Evolutionary conservation across 768 basidiomycete genomes (phyloP).

Genomic region (Phlebiopsis flavidoalba): DNA sequence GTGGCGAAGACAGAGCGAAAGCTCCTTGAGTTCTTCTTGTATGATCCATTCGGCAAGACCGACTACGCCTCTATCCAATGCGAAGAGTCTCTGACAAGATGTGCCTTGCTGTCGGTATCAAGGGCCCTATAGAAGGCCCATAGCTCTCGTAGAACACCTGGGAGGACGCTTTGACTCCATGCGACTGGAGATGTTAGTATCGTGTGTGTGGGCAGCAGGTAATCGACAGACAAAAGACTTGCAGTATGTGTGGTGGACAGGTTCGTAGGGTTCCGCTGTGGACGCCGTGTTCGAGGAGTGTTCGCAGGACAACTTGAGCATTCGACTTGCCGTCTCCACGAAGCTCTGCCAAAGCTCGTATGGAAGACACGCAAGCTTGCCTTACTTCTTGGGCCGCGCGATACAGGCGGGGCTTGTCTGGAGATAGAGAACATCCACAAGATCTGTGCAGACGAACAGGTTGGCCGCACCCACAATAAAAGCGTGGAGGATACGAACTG

Average conservation of each 20-base stretch:
- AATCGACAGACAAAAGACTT: constrained; percentile 55
- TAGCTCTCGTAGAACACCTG: constrained; percentile 51
- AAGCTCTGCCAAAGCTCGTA: constrained; percentile 36
- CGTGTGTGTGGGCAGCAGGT: constrained; percentile 41
- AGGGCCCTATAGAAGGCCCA: constrained; percentile 50
- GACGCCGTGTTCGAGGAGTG: constrained; percentile 48
- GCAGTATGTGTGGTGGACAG: constrained; percentile 46
- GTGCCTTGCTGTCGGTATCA: constrained; percentile 48
- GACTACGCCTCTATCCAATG: constrained; percentile 49
- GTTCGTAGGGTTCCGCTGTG: constrained; percentile 42
- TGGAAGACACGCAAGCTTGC: constrained; percentile 46
- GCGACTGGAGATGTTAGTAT: constrained; percentile 27
- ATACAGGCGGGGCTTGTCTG: constrained; percentile 32
- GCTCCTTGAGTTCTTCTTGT: constrained; percentile 53
- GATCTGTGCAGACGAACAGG: constrained; percentile 50
- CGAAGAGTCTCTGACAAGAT: constrained; percentile 49
- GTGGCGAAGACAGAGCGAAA: constrained; percentile 34
- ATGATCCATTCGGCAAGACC: constrained; percentile 70
- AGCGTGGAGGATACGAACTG: constrained; percentile 42
- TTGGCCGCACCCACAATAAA: constrained; percentile 44
- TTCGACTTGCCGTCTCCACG: constrained; percentile 31
- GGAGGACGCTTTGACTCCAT: constrained; percentile 54
- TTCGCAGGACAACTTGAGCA: constrained; percentile 49
- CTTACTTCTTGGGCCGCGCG: constrained; percentile 41
- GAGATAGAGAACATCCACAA: constrained; percentile 37